A percentile compares a stretch with the other conserved stretches of the same genome.
phyloP scores from a whole-genome alignment of 2,329 filamentous ascomycete genomes.

The Aspergillus fumigatus region DNA sequence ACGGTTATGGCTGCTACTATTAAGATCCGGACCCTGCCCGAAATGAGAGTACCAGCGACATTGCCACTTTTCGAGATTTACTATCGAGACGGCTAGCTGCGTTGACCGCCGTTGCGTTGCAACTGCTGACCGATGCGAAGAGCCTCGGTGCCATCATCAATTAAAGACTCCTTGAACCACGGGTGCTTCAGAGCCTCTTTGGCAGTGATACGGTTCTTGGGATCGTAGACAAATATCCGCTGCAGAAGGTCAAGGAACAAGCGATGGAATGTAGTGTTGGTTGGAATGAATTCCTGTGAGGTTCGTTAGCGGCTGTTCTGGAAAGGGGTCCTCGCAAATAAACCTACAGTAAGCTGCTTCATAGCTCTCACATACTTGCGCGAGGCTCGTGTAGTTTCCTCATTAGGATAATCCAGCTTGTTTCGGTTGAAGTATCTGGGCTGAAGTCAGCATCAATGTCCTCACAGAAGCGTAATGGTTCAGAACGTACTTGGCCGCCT shows the following conservation, averaged over 20 bases:
- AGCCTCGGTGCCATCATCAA: constrained; percentile 64
- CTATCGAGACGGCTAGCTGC: constrained; percentile 10
- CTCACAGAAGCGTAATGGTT: constrained; percentile 15
- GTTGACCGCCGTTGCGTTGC: constrained; percentile 22
- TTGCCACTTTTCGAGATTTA: not conserved
- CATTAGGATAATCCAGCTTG: constrained; percentile 60
- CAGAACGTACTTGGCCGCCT: constrained; percentile 51
- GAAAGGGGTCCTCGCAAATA: not conserved
- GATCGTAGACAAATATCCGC: constrained; percentile 63
- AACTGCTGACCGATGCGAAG: constrained; percentile 51
- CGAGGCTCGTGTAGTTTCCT: constrained; percentile 59
- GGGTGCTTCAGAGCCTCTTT: constrained; percentile 62
- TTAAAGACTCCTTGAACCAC: constrained; percentile 61
- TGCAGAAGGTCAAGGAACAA: constrained; percentile 60
- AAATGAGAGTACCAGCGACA: not conserved
- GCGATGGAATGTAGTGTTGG: constrained; percentile 56
- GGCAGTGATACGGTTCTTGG: constrained; percentile 60
- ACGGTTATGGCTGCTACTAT: not conserved
- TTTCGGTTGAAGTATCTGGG: constrained; percentile 51
- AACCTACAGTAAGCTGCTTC: constrained; percentile 56
- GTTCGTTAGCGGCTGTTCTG: constrained; percentile 16
- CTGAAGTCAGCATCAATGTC: constrained; percentile 20
- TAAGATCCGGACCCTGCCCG: not conserved
- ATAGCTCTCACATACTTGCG: constrained; percentile 65
- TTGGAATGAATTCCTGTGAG: constrained; percentile 58